Percentiles rank a stretch among this genome's conserved stretches.
These are phyloP conservation scores for Xanthoconium stramineum DNA, from an alignment of 768 basidiomycete genomes.

Conservation along the genomic window DNA sequence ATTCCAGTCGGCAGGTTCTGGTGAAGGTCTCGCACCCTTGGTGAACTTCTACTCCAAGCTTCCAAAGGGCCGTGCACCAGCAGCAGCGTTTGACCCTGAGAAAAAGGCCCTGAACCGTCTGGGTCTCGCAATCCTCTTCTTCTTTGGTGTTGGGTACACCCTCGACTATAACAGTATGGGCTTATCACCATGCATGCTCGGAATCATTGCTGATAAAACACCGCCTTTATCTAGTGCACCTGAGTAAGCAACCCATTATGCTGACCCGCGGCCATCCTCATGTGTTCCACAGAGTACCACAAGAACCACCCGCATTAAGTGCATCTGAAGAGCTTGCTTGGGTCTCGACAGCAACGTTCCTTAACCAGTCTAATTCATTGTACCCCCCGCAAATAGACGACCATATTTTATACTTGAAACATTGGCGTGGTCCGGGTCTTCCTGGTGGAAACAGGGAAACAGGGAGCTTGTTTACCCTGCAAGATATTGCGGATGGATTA, in stretches of 20 bases:
- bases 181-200: background rate
- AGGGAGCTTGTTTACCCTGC: background rate
- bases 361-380: constrained; percentile 17
- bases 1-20: constrained; percentile 72
- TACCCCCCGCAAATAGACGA: constrained; percentile 27
- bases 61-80: constrained; percentile 79
- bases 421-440: background rate
- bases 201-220: constrained; percentile 7
- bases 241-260: constrained; percentile 54
- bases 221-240: constrained; percentile 56
- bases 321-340: constrained; percentile 1
- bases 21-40: constrained; percentile 76
- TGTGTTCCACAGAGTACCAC: constrained; percentile 64
- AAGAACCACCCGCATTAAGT: constrained; percentile 83
- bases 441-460: constrained; percentile 2
- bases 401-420: constrained; percentile 14
- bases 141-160: constrained; percentile 64
- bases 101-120: constrained; percentile 65
- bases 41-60: constrained; percentile 97
- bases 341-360: constrained; percentile 1
- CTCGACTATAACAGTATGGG: constrained; percentile 87
- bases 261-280: constrained; percentile 21
- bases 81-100: constrained; percentile 66
- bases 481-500: background rate
- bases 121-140: constrained; percentile 60